Evolutionary conservation across 2,329 filamentous ascomycete genomes (phyloP).

Genomic region (Trichoderma breve): DNA sequence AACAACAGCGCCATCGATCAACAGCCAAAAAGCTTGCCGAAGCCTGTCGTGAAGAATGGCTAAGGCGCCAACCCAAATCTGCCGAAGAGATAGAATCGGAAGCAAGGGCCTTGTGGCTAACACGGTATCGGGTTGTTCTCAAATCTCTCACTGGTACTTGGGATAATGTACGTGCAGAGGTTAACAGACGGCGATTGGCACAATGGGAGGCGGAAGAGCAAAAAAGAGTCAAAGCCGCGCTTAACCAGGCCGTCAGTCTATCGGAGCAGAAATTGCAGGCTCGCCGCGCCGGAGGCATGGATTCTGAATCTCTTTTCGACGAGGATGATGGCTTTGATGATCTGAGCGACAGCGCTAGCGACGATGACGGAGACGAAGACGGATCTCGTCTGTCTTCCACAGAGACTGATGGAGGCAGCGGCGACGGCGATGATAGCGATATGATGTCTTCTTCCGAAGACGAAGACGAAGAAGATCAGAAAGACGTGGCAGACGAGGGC

Average conservation of each 20-base stretch:
- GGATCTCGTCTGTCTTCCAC: slow-evolving; percentile 37
- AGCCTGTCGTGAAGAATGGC: slow-evolving; percentile 74
- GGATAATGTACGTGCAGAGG: slow-evolving; percentile 62
- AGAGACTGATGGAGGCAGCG: slow-evolving; percentile 28
- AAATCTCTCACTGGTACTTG: slow-evolving; percentile 56
- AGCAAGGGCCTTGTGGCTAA: slow-evolving; percentile 63
- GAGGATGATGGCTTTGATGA: slow-evolving; percentile 48
- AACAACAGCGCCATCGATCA: slow-evolving; percentile 74
- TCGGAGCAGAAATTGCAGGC: slow-evolving; percentile 68
- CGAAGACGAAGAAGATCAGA: slow-evolving; percentile 57
- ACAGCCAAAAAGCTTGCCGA: slow-evolving; percentile 77
- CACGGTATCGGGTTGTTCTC: slow-evolving; percentile 70
- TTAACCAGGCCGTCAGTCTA: slow-evolving; percentile 70
- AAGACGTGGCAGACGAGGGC: slow-evolving; percentile 57
- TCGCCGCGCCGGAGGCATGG: slow-evolving; percentile 49
- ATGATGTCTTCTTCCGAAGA: slow-evolving; percentile 64
- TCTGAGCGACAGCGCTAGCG: slow-evolving; percentile 46
- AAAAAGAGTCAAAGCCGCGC: slow-evolving; percentile 62
- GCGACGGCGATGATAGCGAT: slow-evolving; percentile 41
- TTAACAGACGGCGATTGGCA: slow-evolving; percentile 58
- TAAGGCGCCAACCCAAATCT: slow-evolving; percentile 69
- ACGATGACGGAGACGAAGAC: slow-evolving; percentile 36
- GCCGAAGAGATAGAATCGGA: slow-evolving; percentile 81
- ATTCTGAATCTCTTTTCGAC: slow-evolving; percentile 50
- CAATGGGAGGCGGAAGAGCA: slow-evolving; percentile 67